Base-by-base conservation (phyloP, 2,329 filamentous ascomycete genomes). In the Xylaria sp. region DNA sequence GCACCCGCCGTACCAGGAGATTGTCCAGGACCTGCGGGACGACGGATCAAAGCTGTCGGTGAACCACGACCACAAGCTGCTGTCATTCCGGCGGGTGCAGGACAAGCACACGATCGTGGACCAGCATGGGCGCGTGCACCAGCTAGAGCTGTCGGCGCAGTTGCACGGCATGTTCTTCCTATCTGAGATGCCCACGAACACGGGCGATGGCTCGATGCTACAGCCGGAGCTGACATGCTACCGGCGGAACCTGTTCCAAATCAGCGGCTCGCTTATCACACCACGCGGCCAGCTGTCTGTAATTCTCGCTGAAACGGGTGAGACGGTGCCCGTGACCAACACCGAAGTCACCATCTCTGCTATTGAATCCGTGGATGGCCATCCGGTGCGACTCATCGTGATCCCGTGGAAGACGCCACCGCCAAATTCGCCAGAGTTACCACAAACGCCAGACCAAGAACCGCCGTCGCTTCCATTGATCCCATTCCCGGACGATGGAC, bases 391-490 rank as follows among this genome's bases (percentile, higher is more conserved):
- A 75, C 90, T 98, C 71, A 98, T 98, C 72, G 96, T 96, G 8
- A 97, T 98, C 69, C 95, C 95, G 0, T 98, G 95, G 95, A 98
- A 98, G 84, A 98, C 94, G 1, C 94, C 94, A 1, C 93, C 92
- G 34, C 93, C 92, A 60, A 93, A 91, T 81, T 89, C 90, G 3
- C 87, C 89, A n/a, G 89, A 91, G 72, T 85, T 90, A 67, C 86
- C 82, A 70, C 88, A 91, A 70, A 84, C 83, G 1, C 84, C 84
- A 0, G 95, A 98, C 78, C 94, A 95, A 78, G 95, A 98, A 79
- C 95, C 95, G 5, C 89, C 92, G 0, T 88, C 93, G 0, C 90
- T 97, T 68, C 93, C 93, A 0, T 82, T 98, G 70, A 88, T 90
- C 59, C 88, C 88, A 5, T 89, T 89, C 75, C 86, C 89, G 50